phyloP scores from a whole-genome alignment of 768 basidiomycete species.

The Krasilnikovozyma curviuscula region DNA sequence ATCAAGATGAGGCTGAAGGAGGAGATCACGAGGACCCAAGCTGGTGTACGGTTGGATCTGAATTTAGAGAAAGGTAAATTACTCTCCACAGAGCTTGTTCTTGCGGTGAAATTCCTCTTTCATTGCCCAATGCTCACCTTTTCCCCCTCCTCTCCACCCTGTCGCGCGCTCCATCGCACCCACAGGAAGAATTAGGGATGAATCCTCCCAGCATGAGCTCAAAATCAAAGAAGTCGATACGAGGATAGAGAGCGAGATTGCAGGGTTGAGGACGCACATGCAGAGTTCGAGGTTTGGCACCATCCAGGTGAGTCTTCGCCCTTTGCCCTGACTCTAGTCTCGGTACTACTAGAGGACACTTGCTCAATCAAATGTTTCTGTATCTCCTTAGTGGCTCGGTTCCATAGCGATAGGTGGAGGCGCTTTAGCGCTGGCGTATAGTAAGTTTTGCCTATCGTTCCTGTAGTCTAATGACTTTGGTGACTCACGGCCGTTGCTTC shows the following conservation, averaged over 20 bases:
- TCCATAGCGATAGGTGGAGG: constrained; percentile 1
- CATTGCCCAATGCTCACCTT: neutral
- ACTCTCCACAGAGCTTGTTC: neutral
- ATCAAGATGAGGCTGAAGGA: constrained; percentile 81
- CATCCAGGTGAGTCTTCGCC: neutral
- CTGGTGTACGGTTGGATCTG: constrained; percentile 78
- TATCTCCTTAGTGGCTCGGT: neutral
- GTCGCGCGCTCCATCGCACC: neutral
- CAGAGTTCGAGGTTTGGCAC: constrained; percentile 1
- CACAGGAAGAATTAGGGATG: constrained; percentile 69
- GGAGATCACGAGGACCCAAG: constrained; percentile 78
- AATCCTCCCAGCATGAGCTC: constrained; percentile 71
- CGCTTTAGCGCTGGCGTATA: neutral
- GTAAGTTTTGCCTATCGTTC: too few species aligned
- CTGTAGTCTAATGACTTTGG: too few species aligned
- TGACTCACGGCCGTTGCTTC: too few species aligned
- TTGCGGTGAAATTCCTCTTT: neutral
- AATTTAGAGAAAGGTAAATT: constrained; percentile 64
- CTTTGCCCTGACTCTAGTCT: too few species aligned
- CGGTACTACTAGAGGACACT: too few species aligned
- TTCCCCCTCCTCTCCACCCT: neutral
- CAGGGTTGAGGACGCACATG: constrained; percentile 41
- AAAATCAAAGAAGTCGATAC: constrained; percentile 98
- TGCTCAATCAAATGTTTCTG: neutral
- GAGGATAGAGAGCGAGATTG: constrained; percentile 87